Evolutionary conservation across 257 asterid genomes (phyloP).

Genomic region (Solanum okadae): DNA sequence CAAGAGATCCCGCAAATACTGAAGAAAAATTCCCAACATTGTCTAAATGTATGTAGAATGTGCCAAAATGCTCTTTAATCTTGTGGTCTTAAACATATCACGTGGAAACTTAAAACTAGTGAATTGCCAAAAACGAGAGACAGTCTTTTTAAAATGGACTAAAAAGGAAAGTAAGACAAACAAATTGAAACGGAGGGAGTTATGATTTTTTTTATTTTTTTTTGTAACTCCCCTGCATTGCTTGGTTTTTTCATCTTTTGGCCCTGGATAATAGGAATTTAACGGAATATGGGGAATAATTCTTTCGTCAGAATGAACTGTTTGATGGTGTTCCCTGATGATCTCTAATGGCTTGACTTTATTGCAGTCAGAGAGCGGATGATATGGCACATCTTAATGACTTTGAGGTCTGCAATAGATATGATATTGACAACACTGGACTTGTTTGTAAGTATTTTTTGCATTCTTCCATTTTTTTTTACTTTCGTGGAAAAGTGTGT

Average conservation of each 20-base stretch:
- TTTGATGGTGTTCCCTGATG: neutral
- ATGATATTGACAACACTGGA: conserved; percentile 80
- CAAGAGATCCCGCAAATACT: too few species aligned
- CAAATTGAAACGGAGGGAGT: neutral
- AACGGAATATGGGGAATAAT: neutral
- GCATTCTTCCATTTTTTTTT: neutral
- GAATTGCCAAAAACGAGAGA: neutral
- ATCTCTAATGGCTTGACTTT: conserved; percentile 7
- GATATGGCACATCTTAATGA: conserved; percentile 57
- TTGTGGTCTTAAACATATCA: neutral
- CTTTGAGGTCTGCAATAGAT: conserved; percentile 60
- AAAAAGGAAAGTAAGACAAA: neutral
- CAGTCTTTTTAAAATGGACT: neutral
- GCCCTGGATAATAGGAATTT: neutral
- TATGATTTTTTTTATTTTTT: neutral
- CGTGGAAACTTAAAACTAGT: neutral
- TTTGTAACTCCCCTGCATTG: neutral
- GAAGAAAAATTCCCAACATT: too few species aligned
- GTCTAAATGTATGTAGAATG: neutral
- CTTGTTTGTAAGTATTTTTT: conserved; percentile 50
- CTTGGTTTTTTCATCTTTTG: neutral
- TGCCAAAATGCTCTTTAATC: neutral
- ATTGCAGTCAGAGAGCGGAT: conserved; percentile 80
- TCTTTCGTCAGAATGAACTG: neutral
- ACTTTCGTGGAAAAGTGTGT: neutral